Evolutionary conservation across 805 yeast species (phyloP), one percentile per base, ranked within the genome.

Genomic region (Saccharomycopsis vini): DNA sequence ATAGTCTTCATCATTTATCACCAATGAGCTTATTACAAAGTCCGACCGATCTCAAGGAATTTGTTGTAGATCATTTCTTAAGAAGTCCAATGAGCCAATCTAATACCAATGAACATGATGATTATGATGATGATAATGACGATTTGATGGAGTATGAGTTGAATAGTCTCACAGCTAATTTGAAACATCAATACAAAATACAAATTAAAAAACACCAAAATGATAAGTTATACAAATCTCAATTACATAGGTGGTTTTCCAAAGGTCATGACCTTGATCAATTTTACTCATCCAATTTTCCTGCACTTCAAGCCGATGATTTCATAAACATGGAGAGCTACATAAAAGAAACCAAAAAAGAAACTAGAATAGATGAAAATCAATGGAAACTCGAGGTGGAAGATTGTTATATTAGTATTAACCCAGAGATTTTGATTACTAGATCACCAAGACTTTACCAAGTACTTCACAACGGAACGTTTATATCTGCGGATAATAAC

Each of bases 1-100:
- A 61, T 28, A 88, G 83, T 53, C 65, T 83, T 52, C 69, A 69
- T 6, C 63, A 64, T 34, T 61, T 80, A 33, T 77, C 85, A 4
- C 77, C 79, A 0, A 10, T 34, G 5, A 16, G 33, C 5, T 24
- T 24, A 24, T 24, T 24, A 24, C 10, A 24, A 24, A 7, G 6
- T 24, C 10, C 6, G 10, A 24, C 6, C 10, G 28, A 24, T 24
- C 10, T 7, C 28, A 10, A 24, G 6, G 28, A 24, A 7, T 7
- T 24, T 24, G 28, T 6, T 6, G 28, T 7, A 7, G 6, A 24
- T 24, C 10, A 24, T 7, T 7, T 7, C 28, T 24, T 10, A 31
- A 31, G 35, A n/a, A 7, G 6, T n/a, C 35, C 6, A 31, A 15
- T 7, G 12, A 18, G 13, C n/a, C 35, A n/a, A 7, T 21, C 22